These are phyloP conservation scores for Fusarium goolgardi DNA, from an alignment of 2,329 filamentous ascomycete genomes.

Conservation along the genomic window DNA sequence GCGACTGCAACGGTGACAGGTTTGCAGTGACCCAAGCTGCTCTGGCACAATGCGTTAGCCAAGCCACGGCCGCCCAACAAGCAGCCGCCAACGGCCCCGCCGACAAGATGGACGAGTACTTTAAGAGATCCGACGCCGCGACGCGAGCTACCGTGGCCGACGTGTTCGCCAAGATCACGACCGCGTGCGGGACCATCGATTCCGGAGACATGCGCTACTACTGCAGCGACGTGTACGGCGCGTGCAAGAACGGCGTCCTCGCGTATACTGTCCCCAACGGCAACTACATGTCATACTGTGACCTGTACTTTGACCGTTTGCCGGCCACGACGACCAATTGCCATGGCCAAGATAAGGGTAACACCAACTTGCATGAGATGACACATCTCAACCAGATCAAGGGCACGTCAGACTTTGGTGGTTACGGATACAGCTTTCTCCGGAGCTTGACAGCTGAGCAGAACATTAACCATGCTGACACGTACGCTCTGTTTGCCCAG, in stretches of 20 bases:
- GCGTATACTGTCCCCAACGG: conserved; percentile 69
- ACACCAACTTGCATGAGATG: conserved; percentile 73
- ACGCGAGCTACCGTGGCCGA: conserved; percentile 63
- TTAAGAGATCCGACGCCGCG: conserved; percentile 65
- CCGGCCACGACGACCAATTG: conserved; percentile 62
- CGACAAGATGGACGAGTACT: conserved; percentile 69
- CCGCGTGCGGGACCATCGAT: conserved; percentile 65
- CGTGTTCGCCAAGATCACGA: conserved; percentile 63
- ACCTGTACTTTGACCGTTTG: conserved; percentile 67
- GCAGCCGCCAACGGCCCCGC: conserved; percentile 62
- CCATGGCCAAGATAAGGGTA: conserved; percentile 73
- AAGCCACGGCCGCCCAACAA: conserved; percentile 64
- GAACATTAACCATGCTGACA: conserved; percentile 74
- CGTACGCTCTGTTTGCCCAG: conserved; percentile 48
- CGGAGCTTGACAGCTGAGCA: conserved; percentile 57
- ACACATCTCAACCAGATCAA: conserved; percentile 70
- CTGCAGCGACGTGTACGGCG: conserved; percentile 67
- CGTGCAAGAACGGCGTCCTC: conserved; percentile 63
- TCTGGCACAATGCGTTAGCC: conserved; percentile 63
- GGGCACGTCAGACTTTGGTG: conserved; percentile 69
- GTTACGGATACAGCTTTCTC: conserved; percentile 67
- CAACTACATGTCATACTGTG: conserved; percentile 71
- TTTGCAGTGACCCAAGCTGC: conserved; percentile 60
- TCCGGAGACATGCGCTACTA: conserved; percentile 64
- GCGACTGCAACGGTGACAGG: conserved; percentile 64